Conservation (phyloP, 164 flowering plant genomes). For the Annona squamosa region DNA sequence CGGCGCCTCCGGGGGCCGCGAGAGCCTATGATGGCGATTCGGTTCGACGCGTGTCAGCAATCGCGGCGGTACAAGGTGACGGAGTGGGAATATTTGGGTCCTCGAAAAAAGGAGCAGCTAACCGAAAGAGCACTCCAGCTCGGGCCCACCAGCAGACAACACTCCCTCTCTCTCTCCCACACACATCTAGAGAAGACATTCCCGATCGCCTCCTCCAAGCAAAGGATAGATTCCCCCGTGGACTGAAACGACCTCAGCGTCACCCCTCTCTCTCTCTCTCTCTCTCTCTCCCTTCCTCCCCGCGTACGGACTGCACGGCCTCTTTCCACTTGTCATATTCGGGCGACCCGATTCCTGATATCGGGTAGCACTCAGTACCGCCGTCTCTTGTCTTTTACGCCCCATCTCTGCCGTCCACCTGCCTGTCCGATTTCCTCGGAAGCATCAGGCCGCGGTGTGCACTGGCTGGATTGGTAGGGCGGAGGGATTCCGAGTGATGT, state of each 20-base stretch:
- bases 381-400: background rate
- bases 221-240: conserved; percentile 26
- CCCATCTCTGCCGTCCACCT: background rate
- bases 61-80: conserved; percentile 38
- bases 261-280: background rate
- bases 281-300: background rate
- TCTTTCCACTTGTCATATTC: background rate
- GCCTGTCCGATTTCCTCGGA: background rate
- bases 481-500: background rate
- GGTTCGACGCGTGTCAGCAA: conserved; percentile 18
- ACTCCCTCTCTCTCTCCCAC: background rate
- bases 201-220: conserved; percentile 17
- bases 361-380: background rate
- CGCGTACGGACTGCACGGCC: background rate
- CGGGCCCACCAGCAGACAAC: conserved; percentile 21
- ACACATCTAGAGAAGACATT: conserved; percentile 2
- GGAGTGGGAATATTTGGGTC: conserved; percentile 42
- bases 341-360: background rate
- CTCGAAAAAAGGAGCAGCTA: conserved; percentile 49
- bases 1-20: background rate
- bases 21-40: background rate
- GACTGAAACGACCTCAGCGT: background rate
- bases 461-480: background rate
- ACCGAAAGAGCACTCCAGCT: conserved; percentile 51
- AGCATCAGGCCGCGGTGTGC: background rate